Evolutionary conservation across 1,284 basidiomycete genomes (phyloP), one percentile per base, ranked within the genome.

Genomic region (Naganishia cerealis): DNA sequence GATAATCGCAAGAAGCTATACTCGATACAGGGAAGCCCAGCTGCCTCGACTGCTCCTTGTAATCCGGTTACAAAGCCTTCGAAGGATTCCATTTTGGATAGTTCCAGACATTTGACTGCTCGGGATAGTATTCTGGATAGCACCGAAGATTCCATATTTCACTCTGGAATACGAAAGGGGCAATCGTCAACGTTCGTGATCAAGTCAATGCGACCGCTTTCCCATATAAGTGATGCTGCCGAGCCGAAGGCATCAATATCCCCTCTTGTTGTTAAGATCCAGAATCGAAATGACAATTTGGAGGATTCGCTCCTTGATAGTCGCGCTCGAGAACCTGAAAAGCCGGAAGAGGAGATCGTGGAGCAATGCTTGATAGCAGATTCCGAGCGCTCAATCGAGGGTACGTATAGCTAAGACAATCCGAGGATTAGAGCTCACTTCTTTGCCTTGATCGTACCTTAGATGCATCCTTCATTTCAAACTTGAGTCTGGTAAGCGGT

Each of bases 71-170:
- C 4, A 26, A 33, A 46, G 39, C n/a, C 42, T 21, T 54, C 57
- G 52, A 43, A 55, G 12, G 57, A 67, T 36, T 67, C 66, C 5
- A 40, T 67, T 4, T 24, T 67, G 38, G 66, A 67, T 29, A 56
- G 40, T 52, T 43, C 50, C 36, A 29, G 52, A 6, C 21, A 63
- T 29, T 10, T 54, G 5, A 39, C 50, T 24, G 58, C 50, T 26
- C 18, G 15, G 39, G 57, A 67, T 18, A 61, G 38, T 29, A 67
- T 67, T 39, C 21, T 58, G 50, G 50, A 62, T 52, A 62, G 33
- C 26, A 46, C 18, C 8, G 39, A 63, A 38, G 50, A 63, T 36
- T 63, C 50, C 1, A 53, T 63, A 21, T 63, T 63, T 24, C 50
- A 52, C 36, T 63, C 50, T 9, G 52, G 61, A 26, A 13, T 38